Evolutionary conservation across 305 asterid genomes (phyloP), one percentile per base, ranked within the genome.

Genomic region (Andrographis paniculata): DNA sequence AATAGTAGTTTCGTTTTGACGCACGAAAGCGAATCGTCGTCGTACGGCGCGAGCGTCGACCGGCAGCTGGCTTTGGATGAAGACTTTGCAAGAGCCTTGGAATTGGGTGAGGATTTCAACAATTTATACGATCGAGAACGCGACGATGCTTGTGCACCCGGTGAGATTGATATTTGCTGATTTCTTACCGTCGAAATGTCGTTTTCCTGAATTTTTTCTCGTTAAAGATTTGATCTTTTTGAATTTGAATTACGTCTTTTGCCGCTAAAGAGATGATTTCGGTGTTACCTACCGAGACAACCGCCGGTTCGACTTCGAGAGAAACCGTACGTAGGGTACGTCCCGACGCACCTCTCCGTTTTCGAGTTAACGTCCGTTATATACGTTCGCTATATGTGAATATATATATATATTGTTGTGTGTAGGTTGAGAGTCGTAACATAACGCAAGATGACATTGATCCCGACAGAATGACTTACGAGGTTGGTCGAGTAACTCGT

Each of bases 61-160:
- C 67, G 72, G 39, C 97, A 84, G 52, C 40, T 79, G 72, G 89
- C 88, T 51, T 68, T 79, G 13, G 97, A 88, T 68, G 97, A 88
- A 67, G 93, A 77, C 61, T 57, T 81, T 48, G 97, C 97, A 56
- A 70, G 85, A 68, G 77, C 94, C 47, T 71, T 88, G 71, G 87
- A 79, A 42, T 31, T 84, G 58, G 97, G 78, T 44, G 93, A 81
- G 18, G 79, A 82, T 52, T 79, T 79, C 62, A 71, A 72, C 47
- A 61, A 65, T 56, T 55, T 77, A 40, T 30, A 61, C 31, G 35
- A 70, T 55, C 63, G 73, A 12, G 84, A 78, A 60, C 73, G 54
- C 9, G 74, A 56, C 9, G 74, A 56, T 65, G 69, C 46, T 55
- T 56, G 45, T 44, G 53, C 60, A 55, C 65, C 57, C 68, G 94